Conservation (phyloP, 805 yeast species). For the Hanseniaspora pseudoguilliermondii region DNA sequence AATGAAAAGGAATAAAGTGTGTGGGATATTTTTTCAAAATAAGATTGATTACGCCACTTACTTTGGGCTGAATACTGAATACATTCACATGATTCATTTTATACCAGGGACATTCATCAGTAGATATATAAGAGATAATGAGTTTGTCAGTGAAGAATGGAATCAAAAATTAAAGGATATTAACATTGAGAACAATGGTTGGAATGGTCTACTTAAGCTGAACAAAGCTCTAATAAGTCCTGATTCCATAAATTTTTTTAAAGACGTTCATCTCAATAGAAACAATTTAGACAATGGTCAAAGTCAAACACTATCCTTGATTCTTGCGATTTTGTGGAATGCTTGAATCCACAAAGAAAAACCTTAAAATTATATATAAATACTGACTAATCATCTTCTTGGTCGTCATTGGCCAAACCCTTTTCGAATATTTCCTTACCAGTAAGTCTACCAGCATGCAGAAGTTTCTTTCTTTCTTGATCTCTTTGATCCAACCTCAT, state of each 20-base stretch:
- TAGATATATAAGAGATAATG: slow-evolving; percentile 41
- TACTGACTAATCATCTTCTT: slow-evolving; percentile 22
- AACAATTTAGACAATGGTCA: slow-evolving; percentile 67
- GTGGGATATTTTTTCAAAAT: slow-evolving; percentile 61
- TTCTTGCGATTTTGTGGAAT: slow-evolving; percentile 5
- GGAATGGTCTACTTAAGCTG: slow-evolving; percentile 61
- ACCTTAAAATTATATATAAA: slow-evolving; percentile 5
- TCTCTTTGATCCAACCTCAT: slow-evolving; percentile 54
- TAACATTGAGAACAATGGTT: slow-evolving; percentile 45
- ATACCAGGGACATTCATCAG: slow-evolving; percentile 60
- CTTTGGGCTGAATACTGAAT: slow-evolving; percentile 58
- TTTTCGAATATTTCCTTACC: slow-evolving; percentile 84
- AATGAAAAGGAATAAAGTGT: slow-evolving; percentile 44
- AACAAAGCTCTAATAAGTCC: slow-evolving; percentile 71
- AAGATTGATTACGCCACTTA: slow-evolving; percentile 62
- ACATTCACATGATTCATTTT: slow-evolving; percentile 70
- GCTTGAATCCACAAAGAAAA: not conserved
- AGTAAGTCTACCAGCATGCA: slow-evolving; percentile 65
- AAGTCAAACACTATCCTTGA: slow-evolving; percentile 74
- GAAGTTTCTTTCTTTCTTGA: slow-evolving; percentile 36
- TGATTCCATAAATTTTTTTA: slow-evolving; percentile 43
- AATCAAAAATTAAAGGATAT: slow-evolving; percentile 35
- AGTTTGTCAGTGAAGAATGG: slow-evolving; percentile 56
- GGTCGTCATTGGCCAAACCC: slow-evolving; percentile 64
- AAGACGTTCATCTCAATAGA: slow-evolving; percentile 40